Conservation (phyloP, 805 yeast genomes). For the Myxozyma udenii region DNA sequence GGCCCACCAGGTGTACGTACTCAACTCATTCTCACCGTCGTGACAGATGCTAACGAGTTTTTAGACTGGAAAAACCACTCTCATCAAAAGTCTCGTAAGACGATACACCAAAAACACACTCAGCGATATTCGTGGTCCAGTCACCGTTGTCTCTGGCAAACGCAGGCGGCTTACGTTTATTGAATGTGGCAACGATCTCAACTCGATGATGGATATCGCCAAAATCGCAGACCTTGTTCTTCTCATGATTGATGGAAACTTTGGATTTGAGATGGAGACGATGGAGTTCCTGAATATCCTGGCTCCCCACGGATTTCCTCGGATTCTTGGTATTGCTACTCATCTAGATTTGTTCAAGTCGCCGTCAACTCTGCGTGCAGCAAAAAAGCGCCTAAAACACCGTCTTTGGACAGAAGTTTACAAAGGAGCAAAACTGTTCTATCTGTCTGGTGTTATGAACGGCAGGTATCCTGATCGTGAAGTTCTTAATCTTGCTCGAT, state of each 20-base stretch:
- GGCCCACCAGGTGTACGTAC: slow-evolving; percentile 82
- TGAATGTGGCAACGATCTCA: slow-evolving; percentile 88
- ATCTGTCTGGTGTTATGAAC: slow-evolving; percentile 89
- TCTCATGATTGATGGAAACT: slow-evolving; percentile 89
- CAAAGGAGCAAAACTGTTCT: slow-evolving; percentile 94
- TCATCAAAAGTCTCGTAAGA: slow-evolving; percentile 83
- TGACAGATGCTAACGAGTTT: not conserved
- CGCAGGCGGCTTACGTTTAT: slow-evolving; percentile 87
- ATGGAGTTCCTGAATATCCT: slow-evolving; percentile 97
- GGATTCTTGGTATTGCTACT: slow-evolving; percentile 91
- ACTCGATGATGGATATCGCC: slow-evolving; percentile 94
- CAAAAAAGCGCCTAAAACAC: slow-evolving; percentile 86
- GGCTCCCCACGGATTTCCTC: slow-evolving; percentile 98
- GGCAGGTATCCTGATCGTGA: slow-evolving; percentile 98
- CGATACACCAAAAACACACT: slow-evolving; percentile 83
- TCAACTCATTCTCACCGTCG: not conserved
- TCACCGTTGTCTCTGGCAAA: slow-evolving; percentile 85
- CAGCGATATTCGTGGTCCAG: slow-evolving; percentile 88
- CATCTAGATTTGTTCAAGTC: slow-evolving; percentile 92
- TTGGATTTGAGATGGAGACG: slow-evolving; percentile 98
- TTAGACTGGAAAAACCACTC: slow-evolving; percentile 85
- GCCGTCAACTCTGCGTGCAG: slow-evolving; percentile 81
- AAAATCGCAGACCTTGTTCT: slow-evolving; percentile 91
- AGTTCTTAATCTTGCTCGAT: slow-evolving; percentile 83
- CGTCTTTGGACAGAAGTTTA: slow-evolving; percentile 99